Evolutionary conservation across 1,139 yeast species (phyloP).

Genomic region (Hyphopichia burtonii): DNA sequence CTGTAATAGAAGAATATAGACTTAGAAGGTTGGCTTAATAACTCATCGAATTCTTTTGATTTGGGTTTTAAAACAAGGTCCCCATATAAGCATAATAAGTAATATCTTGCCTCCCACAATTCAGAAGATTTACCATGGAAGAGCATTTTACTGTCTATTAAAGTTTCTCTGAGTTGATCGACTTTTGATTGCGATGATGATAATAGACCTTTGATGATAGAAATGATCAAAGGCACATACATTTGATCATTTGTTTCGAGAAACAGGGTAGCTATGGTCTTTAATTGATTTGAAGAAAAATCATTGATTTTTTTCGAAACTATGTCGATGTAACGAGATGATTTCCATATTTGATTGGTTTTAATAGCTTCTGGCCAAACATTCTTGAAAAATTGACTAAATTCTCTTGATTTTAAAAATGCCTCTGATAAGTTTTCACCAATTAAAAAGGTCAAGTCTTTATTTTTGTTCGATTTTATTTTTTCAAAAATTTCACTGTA

Average conservation of each 20-base stretch:
- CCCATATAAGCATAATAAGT: slow-evolving; percentile 50
- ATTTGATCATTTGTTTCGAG: slow-evolving; percentile 7
- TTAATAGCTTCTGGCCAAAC: slow-evolving; percentile 44
- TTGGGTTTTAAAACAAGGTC: slow-evolving; percentile 23
- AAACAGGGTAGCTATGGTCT: slow-evolving; percentile 12
- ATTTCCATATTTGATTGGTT: slow-evolving; percentile 21
- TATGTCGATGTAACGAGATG: slow-evolving; percentile 26
- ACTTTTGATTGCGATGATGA: slow-evolving; percentile 19
- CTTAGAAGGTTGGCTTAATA: not conserved
- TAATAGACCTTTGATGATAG: slow-evolving; percentile 43
- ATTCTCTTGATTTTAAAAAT: slow-evolving; percentile 59
- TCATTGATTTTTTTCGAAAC: slow-evolving; percentile 41
- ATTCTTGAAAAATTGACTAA: slow-evolving; percentile 43
- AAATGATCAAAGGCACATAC: slow-evolving; percentile 23
- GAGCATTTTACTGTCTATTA: slow-evolving; percentile 11
- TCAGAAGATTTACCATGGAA: slow-evolving; percentile 13
- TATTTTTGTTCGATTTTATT: slow-evolving; percentile 5
- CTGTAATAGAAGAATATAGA: slow-evolving; percentile 33
- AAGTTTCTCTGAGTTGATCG: slow-evolving; percentile 14
- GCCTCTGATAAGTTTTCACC: slow-evolving; percentile 45
- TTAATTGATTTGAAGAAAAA: slow-evolving; percentile 50
- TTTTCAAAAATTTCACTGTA: slow-evolving; percentile 25
- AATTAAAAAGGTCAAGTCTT: slow-evolving; percentile 16
- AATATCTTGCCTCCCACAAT: slow-evolving; percentile 48
- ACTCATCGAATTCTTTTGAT: not conserved